These are phyloP conservation scores for Tolypocladium cylindrosporum DNA, from an alignment of 2,329 filamentous ascomycete genomes.

Conservation along the genomic window DNA sequence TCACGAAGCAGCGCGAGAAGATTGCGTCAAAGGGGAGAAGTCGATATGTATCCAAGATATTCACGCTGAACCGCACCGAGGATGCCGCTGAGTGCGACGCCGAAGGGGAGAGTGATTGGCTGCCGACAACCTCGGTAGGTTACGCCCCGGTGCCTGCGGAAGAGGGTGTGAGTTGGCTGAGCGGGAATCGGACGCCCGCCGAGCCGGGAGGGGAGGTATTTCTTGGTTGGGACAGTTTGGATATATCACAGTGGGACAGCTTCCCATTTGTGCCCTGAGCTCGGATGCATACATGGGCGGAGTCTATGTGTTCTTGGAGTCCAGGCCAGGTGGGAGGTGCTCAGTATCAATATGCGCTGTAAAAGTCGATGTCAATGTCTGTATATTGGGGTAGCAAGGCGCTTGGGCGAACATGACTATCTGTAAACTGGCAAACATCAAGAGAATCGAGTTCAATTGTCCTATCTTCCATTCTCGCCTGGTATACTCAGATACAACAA, in stretches of 20 bases:
- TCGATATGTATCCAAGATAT: conserved; percentile 16
- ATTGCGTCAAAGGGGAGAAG: conserved; percentile 11
- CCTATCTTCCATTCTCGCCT: too few species aligned
- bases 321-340: not conserved
- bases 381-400: not conserved
- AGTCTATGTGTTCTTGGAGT: not conserved
- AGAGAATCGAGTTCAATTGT: too few species aligned
- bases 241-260: conserved; percentile 21
- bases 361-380: not conserved
- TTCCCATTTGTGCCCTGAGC: conserved; percentile 13
- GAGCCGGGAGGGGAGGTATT: conserved; percentile 8
- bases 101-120: not conserved
- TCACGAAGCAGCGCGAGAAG: conserved; percentile 26
- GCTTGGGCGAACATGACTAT: not conserved
- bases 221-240: conserved; percentile 18
- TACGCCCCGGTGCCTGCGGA: not conserved
- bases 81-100: not conserved
- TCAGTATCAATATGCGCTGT: not conserved
- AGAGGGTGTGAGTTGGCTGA: conserved; percentile 4
- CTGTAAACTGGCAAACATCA: not conserved
- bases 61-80: conserved; percentile 8
- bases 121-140: not conserved
- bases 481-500: too few species aligned
- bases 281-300: not conserved
- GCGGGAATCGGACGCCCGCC: conserved; percentile 1